Evolutionary conservation across 2,329 filamentous ascomycete genomes (phyloP).

Genomic region (Ustulina deusta): DNA sequence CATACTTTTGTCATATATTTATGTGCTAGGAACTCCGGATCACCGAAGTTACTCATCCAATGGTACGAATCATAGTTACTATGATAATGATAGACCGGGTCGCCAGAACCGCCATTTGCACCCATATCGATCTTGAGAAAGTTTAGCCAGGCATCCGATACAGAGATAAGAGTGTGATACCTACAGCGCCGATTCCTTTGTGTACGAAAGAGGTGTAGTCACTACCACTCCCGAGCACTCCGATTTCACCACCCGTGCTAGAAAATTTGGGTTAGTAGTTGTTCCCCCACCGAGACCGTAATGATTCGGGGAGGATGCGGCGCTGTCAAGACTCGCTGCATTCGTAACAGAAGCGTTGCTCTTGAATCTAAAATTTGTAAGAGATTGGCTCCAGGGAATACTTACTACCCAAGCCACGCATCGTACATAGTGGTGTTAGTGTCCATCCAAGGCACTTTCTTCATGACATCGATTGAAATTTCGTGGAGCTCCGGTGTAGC

Average conservation of each 20-base stretch:
- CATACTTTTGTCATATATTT: constrained; percentile 66
- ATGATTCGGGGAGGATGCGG: neutral
- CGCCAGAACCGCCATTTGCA: constrained; percentile 57
- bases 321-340: neutral
- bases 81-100: constrained; percentile 80
- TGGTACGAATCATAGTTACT: constrained; percentile 84
- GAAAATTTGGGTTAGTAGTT: constrained; percentile 1
- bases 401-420: constrained; percentile 53
- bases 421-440: constrained; percentile 57
- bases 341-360: neutral
- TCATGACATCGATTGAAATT: constrained; percentile 71
- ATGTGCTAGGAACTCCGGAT: constrained; percentile 73
- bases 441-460: constrained; percentile 70
- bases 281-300: neutral
- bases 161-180: constrained; percentile 46
- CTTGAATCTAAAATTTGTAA: neutral
- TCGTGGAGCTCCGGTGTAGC: constrained; percentile 77
- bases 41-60: constrained; percentile 86
- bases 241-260: constrained; percentile 60
- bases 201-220: constrained; percentile 78
- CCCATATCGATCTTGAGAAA: constrained; percentile 67
- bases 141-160: constrained; percentile 46
- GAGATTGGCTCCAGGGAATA: neutral
- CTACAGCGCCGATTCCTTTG: constrained; percentile 56
- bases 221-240: constrained; percentile 72